Evolutionary conservation across 495 filamentous ascomycete species (phyloP), one percentile per base, ranked within the genome.

Genomic region (Glarea lozoyensis): DNA sequence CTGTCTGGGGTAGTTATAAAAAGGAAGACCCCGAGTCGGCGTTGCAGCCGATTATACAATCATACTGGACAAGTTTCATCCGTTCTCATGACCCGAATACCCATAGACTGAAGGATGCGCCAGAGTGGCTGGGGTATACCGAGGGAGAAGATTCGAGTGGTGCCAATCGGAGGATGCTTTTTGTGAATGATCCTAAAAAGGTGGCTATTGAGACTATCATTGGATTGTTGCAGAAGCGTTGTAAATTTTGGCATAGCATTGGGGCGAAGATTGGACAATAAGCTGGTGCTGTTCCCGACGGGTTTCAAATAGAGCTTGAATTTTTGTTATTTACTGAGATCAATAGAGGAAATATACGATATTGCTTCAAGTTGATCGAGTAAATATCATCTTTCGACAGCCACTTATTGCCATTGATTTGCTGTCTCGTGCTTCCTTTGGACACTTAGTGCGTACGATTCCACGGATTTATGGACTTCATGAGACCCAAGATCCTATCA

Each of bases 21-120:
- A 48, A 50, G 0, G 54, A 13, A 2, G 21, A 66, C 0, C 31
- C 40, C n/a, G 45, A 49, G 10, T n/a, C 4, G 1, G 32, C 17
- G 10, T 17, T 51, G n/a, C 40, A 27, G 0, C 68, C 74, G 0
- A 60, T 78, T 2, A 72, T 84, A 49, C 78, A 83, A 48, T 69
- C 65, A 0, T 85, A 85, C 54, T 84, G 77, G 79, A 69, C 74
- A 1, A 82, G 76, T 48, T 87, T 85, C 55, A 76, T 85, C 43
- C 60, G 69, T 38, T 65, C 66, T 1, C 71, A 76, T 43, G 64
- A 87, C 59, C 82, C 82, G 17, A 85, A 87, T 53, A 72, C 47
- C 16, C 53, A 63, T 40, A 65, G 68, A 25, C 39, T 59, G 17
- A 15, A 50, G 5, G 65, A 57, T 1, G 61, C 62, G 41, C 73